Evolutionary conservation across 1,284 basidiomycete species (phyloP).

Genomic region (Microstroma glucosiphilum): DNA sequence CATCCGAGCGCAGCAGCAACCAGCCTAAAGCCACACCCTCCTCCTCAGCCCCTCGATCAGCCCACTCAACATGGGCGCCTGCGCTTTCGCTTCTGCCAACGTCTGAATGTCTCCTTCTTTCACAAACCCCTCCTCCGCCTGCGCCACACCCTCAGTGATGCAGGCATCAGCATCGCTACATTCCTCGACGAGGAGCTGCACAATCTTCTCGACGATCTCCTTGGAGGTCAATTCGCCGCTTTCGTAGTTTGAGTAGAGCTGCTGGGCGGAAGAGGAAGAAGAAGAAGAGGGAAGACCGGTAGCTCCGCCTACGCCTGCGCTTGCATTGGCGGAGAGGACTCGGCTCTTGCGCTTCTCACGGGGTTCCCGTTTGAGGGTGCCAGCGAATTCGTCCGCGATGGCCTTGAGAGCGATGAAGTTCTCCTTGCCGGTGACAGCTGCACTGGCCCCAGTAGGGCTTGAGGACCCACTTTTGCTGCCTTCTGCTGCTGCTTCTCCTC

Average conservation of each 20-base stretch:
- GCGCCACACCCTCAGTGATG: constrained; percentile 11
- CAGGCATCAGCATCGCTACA: constrained; percentile 43
- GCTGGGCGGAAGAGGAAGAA: not conserved
- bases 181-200: constrained; percentile 73
- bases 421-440: not conserved
- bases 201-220: constrained; percentile 81
- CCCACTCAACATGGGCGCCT: constrained; percentile 32
- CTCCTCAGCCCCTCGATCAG: constrained; percentile 41
- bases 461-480: constrained; percentile 7
- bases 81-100: constrained; percentile 37
- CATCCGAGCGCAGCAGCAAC: no score
- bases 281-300: not conserved
- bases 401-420: constrained; percentile 38
- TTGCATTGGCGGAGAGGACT: not conserved
- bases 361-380: not conserved
- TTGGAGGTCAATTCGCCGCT: constrained; percentile 6
- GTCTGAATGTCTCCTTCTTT: constrained; percentile 36
- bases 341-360: not conserved
- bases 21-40: constrained; percentile 35
- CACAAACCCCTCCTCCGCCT: constrained; percentile 21
- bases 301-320: not conserved
- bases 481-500: not conserved
- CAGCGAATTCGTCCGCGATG: constrained; percentile 30
- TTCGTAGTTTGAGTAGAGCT: not conserved
- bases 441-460: not conserved